A percentile compares a stretch with the other conserved stretches of the same genome.
Conservation (phyloP, 2,329 filamentous ascomycete species). For the Pseudocercospora fuligena region DNA sequence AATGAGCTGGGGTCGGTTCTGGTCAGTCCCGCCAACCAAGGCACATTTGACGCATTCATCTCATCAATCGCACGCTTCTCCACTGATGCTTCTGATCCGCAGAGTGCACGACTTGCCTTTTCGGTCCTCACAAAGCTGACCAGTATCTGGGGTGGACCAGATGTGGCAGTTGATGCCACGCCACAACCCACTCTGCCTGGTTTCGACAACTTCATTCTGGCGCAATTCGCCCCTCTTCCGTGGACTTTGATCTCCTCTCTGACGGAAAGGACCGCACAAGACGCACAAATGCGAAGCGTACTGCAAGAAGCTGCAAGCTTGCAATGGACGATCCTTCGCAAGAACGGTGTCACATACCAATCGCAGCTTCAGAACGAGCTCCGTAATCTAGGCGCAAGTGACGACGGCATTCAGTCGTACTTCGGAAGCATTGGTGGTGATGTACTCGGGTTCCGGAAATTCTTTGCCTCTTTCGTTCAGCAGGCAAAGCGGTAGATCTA, state of each 20-base stretch:
- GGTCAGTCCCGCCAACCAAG: constrained; percentile 87
- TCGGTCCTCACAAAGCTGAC: constrained; percentile 83
- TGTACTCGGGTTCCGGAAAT: constrained; percentile 51
- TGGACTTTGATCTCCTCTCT: constrained; percentile 77
- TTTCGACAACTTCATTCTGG: constrained; percentile 89
- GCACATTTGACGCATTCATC: constrained; percentile 86
- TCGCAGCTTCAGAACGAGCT: constrained; percentile 69
- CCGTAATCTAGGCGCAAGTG: constrained; percentile 66
- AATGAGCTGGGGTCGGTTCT: constrained; percentile 89
- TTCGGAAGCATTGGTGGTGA: constrained; percentile 59
- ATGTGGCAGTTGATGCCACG: constrained; percentile 58
- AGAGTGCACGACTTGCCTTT: constrained; percentile 76
- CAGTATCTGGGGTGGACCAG: constrained; percentile 85
- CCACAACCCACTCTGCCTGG: constrained; percentile 70
- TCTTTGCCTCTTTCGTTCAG: constrained; percentile 51
- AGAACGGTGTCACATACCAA: constrained; percentile 83
- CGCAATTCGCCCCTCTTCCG: constrained; percentile 83
- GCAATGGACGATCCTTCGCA: constrained; percentile 87
- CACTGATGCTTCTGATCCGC: constrained; percentile 72
- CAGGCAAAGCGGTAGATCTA: constrained; percentile 33
- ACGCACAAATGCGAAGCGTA: constrained; percentile 87
- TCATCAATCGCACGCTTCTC: constrained; percentile 83
- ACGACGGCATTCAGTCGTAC: constrained; percentile 68
- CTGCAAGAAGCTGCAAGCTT: constrained; percentile 84
- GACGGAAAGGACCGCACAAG: constrained; percentile 75